Percentiles rank a stretch among this genome's conserved stretches.
Conservation (phyloP, 805 yeast species). For the Lachancea cidri region DNA sequence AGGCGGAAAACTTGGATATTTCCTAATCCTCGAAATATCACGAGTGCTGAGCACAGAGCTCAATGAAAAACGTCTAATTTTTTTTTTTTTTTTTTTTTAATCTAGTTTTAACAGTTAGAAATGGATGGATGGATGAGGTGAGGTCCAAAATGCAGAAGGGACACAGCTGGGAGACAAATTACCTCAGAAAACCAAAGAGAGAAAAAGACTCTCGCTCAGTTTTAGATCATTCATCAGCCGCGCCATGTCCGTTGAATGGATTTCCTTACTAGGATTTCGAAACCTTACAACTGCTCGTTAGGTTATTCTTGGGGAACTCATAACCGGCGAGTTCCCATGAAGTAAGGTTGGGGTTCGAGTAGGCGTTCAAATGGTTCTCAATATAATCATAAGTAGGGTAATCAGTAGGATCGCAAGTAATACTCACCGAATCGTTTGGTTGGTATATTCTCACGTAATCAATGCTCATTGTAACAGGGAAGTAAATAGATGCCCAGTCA, state of each 20-base stretch:
- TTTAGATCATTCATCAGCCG: no score
- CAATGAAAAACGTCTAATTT: neutral
- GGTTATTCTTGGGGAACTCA: conserved; percentile 53
- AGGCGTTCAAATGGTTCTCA: conserved; percentile 60
- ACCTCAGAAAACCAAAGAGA: neutral
- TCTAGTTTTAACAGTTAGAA: no score
- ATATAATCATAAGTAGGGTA: conserved; percentile 87
- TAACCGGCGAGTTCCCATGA: conserved; percentile 75
- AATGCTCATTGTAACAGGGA: conserved; percentile 72
- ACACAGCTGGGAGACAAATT: neutral
- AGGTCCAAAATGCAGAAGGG: neutral
- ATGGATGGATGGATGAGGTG: neutral
- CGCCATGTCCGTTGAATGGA: neutral
- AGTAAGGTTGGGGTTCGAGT: conserved; percentile 64
- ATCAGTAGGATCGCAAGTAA: conserved; percentile 83
- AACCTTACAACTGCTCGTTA: conserved; percentile 48
- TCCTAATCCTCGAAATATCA: neutral
- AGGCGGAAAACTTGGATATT: neutral
- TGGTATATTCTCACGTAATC: conserved; percentile 93
- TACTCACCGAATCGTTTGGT: conserved; percentile 52
- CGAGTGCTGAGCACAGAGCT: neutral
- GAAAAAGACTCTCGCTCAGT: no score
- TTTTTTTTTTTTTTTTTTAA: no score
- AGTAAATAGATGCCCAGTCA: conserved; percentile 74
- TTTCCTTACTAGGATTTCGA: conserved; percentile 18